Evolutionary conservation across 768 basidiomycete species (phyloP), one percentile per base, ranked within the genome.

Genomic region (Auricularia auricula-judae): DNA sequence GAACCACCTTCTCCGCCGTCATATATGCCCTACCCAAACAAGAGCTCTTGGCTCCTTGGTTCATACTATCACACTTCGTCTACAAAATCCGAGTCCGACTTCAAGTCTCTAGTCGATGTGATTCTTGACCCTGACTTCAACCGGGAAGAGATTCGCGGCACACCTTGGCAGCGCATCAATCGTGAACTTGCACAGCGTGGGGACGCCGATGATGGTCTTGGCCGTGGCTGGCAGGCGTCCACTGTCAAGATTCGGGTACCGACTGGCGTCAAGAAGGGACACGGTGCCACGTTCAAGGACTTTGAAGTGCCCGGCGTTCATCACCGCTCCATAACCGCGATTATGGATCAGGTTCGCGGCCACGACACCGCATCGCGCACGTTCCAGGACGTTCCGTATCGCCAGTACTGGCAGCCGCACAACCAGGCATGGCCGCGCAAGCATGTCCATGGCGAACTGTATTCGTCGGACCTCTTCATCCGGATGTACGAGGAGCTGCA

Each of bases 321-420:
- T 58, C 70, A 71, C 51, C 69, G 67, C 33, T 68, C 67, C 51
- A 65, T 73, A 36, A 42, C 68, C 29, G 66, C 70, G 63, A 64
- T 66, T 12, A 56, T 66, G 43, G 21, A 53, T 18, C 53, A 65
- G 34, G 67, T 70, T 23, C 47, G 64, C 4, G 47, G 47, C 47
- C 8, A 18, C 16, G 47, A 51, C 21, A 5, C 16, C 12, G 59
- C 36, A 7, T 34, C 59, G 18, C 12, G 10, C 33, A 66, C 29
- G 3, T 74, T 73, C 62, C 74, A 74, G 60, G 70, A 68, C 66
- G 68, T 72, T 43, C 72, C 71, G 2, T 74, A 67, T 47, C 65
- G 71, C 35, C 70, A 73, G 60, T 66, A 65, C 36, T 74, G 74
- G 74, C 64, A 60, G 2, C 64, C 69, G 3, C 65, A 64, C 18